A percentile compares a stretch with the other conserved stretches of the same genome.
Conservation (phyloP, 495 filamentous ascomycete species). For the Cladorrhinum samala region DNA sequence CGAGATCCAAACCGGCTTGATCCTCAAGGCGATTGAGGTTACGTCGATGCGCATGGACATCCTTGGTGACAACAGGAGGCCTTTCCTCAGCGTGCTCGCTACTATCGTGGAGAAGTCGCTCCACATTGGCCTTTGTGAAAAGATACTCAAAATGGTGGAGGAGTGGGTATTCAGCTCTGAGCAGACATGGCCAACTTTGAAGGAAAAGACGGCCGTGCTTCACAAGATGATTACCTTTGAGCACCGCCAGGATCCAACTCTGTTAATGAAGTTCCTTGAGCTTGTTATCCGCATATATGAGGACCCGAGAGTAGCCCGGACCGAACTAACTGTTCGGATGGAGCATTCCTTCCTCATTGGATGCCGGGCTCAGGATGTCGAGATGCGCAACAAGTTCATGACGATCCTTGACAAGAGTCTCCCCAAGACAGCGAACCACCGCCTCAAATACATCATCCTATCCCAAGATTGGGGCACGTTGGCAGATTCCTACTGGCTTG, state of each 20-base stretch:
- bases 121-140: conserved; percentile 76
- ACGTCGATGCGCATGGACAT: conserved; percentile 86
- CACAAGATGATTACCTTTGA: conserved; percentile 98
- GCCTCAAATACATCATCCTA: conserved; percentile 78
- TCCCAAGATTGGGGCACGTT: conserved; percentile 98
- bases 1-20: conserved; percentile 78
- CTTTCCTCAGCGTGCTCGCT: conserved; percentile 90
- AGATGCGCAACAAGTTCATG: conserved; percentile 96
- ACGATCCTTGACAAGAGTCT: conserved; percentile 87
- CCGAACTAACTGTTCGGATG: conserved; percentile 90
- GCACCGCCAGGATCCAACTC: conserved; percentile 66
- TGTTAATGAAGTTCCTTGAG: conserved; percentile 87
- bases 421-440: conserved; percentile 75
- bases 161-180: conserved; percentile 90
- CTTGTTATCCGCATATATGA: conserved; percentile 97
- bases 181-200: conserved; percentile 89
- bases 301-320: conserved; percentile 87
- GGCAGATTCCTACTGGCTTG: conserved; percentile 90
- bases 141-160: conserved; percentile 92
- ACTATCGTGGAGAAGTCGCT: conserved; percentile 90
- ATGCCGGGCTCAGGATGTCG: conserved; percentile 85
- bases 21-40: conserved; percentile 89
- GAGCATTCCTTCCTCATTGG: conserved; percentile 98
- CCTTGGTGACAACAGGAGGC: conserved; percentile 84
- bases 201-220: conserved; percentile 95